phyloP scores from a whole-genome alignment of 73 alveolate species.

The Breviolum minutum region DNA sequence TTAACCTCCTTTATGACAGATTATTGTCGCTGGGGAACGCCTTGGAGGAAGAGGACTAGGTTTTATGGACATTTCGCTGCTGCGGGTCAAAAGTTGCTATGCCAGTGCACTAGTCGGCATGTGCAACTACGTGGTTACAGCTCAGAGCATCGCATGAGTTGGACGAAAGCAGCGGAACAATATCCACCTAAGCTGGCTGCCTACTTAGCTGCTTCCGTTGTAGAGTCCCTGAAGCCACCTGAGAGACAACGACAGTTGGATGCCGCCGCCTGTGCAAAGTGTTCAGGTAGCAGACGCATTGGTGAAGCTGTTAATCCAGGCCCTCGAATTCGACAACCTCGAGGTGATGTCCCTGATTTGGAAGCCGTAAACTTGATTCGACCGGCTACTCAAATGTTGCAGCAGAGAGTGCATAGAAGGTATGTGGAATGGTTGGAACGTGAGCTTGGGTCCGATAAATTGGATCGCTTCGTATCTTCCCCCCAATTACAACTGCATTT shows the following conservation, averaged over 20 bases:
- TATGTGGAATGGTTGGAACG: not conserved
- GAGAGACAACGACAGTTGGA: not conserved
- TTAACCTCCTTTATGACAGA: not conserved
- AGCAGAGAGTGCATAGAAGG: not conserved
- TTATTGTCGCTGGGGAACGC: not conserved
- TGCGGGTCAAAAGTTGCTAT: not conserved
- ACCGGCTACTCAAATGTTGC: not conserved
- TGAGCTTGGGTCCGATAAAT: not conserved
- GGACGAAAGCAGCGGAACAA: constrained; percentile 23
- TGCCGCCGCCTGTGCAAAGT: not conserved
- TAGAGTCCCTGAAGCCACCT: not conserved
- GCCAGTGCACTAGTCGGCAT: not conserved
- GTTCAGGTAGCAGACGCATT: not conserved
- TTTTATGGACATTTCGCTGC: not conserved
- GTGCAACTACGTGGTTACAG: not conserved
- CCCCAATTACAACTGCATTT: not conserved
- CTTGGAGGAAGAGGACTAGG: constrained; percentile 9
- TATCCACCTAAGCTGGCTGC: not conserved
- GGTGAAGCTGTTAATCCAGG: not conserved
- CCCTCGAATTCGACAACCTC: not conserved
- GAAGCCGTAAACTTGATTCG: not conserved
- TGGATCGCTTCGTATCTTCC: not conserved
- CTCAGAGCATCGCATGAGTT: not conserved
- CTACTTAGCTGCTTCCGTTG: not conserved
- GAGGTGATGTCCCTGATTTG: constrained; percentile 95